Base-by-base conservation (phyloP, 2,329 filamentous ascomycete species). In the Phialocephala sp. region DNA sequence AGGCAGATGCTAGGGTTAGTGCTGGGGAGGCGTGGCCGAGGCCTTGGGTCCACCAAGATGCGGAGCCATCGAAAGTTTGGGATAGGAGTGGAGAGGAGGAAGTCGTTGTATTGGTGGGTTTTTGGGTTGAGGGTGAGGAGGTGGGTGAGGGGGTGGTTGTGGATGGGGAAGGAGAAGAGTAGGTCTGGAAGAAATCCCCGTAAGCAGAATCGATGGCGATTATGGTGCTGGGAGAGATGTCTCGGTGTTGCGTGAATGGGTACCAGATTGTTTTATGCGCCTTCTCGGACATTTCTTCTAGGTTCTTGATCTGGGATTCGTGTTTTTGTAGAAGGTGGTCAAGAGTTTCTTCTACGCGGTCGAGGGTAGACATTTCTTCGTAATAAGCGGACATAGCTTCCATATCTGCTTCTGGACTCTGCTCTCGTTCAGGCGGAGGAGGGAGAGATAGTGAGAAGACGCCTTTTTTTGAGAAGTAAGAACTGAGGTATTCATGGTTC, bases 1-100 rank as follows among this genome's bases (percentile, higher is more conserved):
- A 89, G 0, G 92, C 91, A 1, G 92, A 91, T 0, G 91, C 88
- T 1, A 95, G 84, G 0, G 91, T 86, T 0, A 96, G 81, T 0
- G 83, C 79, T 0, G 91, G 86, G 71, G 92, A 93, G 6, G 89
- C 90, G 70, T 96, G 93, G 0, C 93, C 92, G 0, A 96, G 83
- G 1, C 92, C 92, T 77, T 96, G 93, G 0, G 92, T 96, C 92
- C 93, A 96, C 92, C 93, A 96, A 0, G 91, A 94, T 0, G 92
- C 92, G 0, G 92, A 95, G 2, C 90, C 92, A 71, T 96, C 93
- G 63, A 95, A 93, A 0, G 90, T 89, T 0, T 91, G 84, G 55
- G 83, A 83, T 0, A 92, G 78, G 3, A 87, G 73, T n/a, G 54
- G 43, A 27, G 36, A 36, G 9, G 14, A 57, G 9, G 22, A 27